Evolutionary conservation across 352 stramenopile species (phyloP).

Genomic region (Globisporangium radiosum): DNA sequence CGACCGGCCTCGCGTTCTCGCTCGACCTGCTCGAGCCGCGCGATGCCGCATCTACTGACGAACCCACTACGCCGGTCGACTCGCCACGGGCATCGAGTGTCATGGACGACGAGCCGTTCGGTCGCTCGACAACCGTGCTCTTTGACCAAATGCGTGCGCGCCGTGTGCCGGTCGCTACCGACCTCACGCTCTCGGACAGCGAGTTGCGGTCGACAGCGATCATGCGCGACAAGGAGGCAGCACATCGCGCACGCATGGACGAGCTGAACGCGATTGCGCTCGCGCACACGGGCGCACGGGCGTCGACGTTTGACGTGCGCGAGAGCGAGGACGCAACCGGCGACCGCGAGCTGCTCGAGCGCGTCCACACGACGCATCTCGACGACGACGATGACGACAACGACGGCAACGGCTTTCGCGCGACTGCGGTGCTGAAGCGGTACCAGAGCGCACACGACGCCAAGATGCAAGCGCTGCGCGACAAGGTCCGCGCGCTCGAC

Average conservation of each 20-base stretch:
- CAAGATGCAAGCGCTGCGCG: slow-evolving; percentile 37
- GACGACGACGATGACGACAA: slow-evolving; percentile 8
- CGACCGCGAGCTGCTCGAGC: slow-evolving; percentile 1
- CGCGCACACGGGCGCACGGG: slow-evolving; percentile 35
- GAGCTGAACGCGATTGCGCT: slow-evolving; percentile 44
- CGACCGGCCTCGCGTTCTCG: slow-evolving; percentile 10
- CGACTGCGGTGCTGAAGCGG: slow-evolving; percentile 39
- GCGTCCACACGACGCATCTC: slow-evolving; percentile 10
- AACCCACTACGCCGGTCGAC: background rate
- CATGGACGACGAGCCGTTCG: slow-evolving; percentile 44
- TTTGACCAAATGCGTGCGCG: slow-evolving; percentile 41
- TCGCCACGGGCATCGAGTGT: slow-evolving; percentile 18
- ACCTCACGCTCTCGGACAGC: slow-evolving; percentile 7
- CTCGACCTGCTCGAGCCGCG: slow-evolving; percentile 11
- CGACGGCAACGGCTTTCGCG: slow-evolving; percentile 18
- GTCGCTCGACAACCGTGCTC: slow-evolving; percentile 37
- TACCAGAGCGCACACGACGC: slow-evolving; percentile 31
- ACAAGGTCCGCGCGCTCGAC: slow-evolving; percentile 37
- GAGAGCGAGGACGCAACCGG: slow-evolving; percentile 2
- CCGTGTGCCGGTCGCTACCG: slow-evolving; percentile 10
- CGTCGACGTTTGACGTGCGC: slow-evolving; percentile 19
- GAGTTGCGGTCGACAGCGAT: slow-evolving; percentile 22
- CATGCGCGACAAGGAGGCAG: slow-evolving; percentile 39
- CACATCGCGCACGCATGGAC: slow-evolving; percentile 46
- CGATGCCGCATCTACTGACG: slow-evolving; percentile 2